phyloP scores from a whole-genome alignment of 768 basidiomycete species.

The Melanogaster broomeanus region DNA sequence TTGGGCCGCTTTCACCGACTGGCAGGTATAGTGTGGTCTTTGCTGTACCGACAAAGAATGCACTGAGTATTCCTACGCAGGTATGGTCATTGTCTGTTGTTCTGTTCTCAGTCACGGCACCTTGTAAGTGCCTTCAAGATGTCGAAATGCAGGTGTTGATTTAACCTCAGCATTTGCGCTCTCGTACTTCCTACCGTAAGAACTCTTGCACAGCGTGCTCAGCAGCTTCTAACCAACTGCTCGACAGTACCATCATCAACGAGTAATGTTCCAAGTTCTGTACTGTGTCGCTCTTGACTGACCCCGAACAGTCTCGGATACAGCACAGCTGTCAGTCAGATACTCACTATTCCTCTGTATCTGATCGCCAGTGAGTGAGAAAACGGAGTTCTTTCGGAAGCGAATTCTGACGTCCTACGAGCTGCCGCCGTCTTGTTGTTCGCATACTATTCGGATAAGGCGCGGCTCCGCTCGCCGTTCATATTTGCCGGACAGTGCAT shows the following conservation, averaged over 20 bases:
- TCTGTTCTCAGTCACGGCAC: slow-evolving; percentile 57
- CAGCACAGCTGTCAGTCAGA: slow-evolving; percentile 51
- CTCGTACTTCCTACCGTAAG: slow-evolving; percentile 67
- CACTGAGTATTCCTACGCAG: not conserved
- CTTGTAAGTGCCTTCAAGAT: slow-evolving; percentile 43
- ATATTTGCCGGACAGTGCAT: no score
- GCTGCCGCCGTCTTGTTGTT: slow-evolving; percentile 53
- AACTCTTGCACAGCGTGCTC: slow-evolving; percentile 9
- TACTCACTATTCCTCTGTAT: slow-evolving; percentile 67
- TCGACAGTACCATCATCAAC: slow-evolving; percentile 54
- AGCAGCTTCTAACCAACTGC: not conserved
- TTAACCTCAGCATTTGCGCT: slow-evolving; percentile 56
- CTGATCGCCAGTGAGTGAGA: slow-evolving; percentile 53
- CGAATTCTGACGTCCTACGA: slow-evolving; percentile 18
- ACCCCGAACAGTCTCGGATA: slow-evolving; percentile 51
- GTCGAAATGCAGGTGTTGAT: not conserved
- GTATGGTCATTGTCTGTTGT: slow-evolving; percentile 31
- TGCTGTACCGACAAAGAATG: no score
- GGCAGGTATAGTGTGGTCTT: no score
- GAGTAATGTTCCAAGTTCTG: slow-evolving; percentile 28
- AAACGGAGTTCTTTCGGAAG: not conserved
- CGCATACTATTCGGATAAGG: slow-evolving; percentile 56
- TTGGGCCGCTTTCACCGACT: no score
- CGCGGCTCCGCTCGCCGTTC: slow-evolving; percentile 57
- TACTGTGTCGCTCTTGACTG: not conserved